Percentiles rank a stretch among this genome's conserved stretches.
Evolutionary conservation across 2,329 filamentous ascomycete genomes (phyloP).

Genomic region (Clonostachys solani): DNA sequence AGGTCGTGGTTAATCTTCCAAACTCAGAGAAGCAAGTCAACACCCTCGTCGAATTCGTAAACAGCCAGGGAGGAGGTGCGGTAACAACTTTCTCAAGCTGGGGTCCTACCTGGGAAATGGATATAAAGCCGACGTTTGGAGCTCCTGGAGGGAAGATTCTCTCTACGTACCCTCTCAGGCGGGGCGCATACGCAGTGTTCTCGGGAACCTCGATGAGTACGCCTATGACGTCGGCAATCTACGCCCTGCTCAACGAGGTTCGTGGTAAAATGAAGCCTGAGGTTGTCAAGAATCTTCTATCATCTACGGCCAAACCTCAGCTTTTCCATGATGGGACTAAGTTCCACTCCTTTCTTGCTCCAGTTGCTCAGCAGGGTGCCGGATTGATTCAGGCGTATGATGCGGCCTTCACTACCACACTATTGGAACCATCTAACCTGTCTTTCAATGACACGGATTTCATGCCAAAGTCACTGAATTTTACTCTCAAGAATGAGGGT

Average conservation of each 20-base stretch:
- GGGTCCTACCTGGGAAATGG: slow-evolving; percentile 34
- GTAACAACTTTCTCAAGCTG: slow-evolving; percentile 28
- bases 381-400: slow-evolving; percentile 58
- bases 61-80: slow-evolving; percentile 4
- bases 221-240: slow-evolving; percentile 32
- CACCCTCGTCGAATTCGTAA: background rate
- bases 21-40: background rate
- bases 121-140: slow-evolving; percentile 31
- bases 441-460: slow-evolving; percentile 62
- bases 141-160: slow-evolving; percentile 34
- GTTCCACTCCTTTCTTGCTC: slow-evolving; percentile 31
- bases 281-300: slow-evolving; percentile 42
- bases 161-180: slow-evolving; percentile 35
- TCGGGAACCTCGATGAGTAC: slow-evolving; percentile 43
- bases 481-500: slow-evolving; percentile 52
- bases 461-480: slow-evolving; percentile 40
- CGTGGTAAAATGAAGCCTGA: slow-evolving; percentile 39
- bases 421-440: slow-evolving; percentile 51
- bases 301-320: slow-evolving; percentile 42
- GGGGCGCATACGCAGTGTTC: slow-evolving; percentile 30
- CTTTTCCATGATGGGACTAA: slow-evolving; percentile 40
- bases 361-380: slow-evolving; percentile 56
- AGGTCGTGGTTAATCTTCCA: slow-evolving; percentile 17
- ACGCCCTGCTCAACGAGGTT: slow-evolving; percentile 32
- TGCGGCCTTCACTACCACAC: slow-evolving; percentile 47